Evolutionary conservation across 2,329 filamentous ascomycete genomes (phyloP).

Genomic region (Fusarium beomiforme): DNA sequence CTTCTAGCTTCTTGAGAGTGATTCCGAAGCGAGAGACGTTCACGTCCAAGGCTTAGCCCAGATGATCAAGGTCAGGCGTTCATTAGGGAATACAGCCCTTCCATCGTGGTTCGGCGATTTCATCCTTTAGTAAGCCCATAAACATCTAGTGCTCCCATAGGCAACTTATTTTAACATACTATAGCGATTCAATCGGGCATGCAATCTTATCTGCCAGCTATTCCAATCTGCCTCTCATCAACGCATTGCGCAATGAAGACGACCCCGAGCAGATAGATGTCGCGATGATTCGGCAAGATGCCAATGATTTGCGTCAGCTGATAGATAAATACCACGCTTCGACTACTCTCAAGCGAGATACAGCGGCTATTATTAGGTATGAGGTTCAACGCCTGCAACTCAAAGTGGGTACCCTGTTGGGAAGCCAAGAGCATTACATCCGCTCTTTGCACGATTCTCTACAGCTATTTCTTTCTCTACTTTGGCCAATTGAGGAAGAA

Average conservation of each 20-base stretch:
- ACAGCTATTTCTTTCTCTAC: slow-evolving; percentile 6
- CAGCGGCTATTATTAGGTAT: neutral
- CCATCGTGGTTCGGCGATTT: slow-evolving; percentile 14
- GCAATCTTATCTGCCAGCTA: neutral
- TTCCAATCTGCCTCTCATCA: slow-evolving; percentile 22
- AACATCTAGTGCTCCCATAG: rapidly evolving
- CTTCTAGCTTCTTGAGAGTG: slow-evolving; percentile 23
- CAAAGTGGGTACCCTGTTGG: slow-evolving; percentile 9
- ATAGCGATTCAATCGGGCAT: slow-evolving; percentile 30
- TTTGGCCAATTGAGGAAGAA: slow-evolving; percentile 8
- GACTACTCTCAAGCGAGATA: rapidly evolving
- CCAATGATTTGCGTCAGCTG: neutral
- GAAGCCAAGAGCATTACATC: slow-evolving; percentile 15
- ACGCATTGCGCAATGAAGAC: slow-evolving; percentile 11
- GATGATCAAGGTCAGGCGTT: slow-evolving; percentile 15
- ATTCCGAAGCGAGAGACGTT: slow-evolving; percentile 3
- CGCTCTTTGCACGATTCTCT: slow-evolving; percentile 15
- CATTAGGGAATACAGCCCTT: neutral
- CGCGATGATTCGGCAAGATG: neutral
- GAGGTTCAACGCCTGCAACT: slow-evolving; percentile 8
- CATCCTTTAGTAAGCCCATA: neutral
- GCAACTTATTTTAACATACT: rapidly evolving
- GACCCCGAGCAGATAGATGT: neutral
- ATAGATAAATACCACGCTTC: neutral
- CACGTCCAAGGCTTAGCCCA: slow-evolving; percentile 26